Percentiles rank a stretch among this genome's conserved stretches.
These are phyloP conservation scores for Diaporthe sp. DNA, from an alignment of 2,329 filamentous ascomycete genomes.

Conservation along the genomic window DNA sequence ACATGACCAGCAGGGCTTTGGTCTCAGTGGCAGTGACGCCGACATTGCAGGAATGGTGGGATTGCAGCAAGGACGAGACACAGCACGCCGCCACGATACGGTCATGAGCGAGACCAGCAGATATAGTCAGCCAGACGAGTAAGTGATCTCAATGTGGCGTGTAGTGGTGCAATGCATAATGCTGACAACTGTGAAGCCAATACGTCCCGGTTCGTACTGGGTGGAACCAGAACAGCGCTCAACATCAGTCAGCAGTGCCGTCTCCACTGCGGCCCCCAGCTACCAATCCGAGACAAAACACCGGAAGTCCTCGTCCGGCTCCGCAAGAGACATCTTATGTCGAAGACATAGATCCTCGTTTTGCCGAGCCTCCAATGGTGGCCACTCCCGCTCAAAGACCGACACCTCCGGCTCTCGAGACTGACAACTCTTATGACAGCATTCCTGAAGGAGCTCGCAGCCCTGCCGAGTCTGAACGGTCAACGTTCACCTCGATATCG, in stretches of 20 bases:
- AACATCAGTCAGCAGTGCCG: slow-evolving; percentile 51
- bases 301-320: slow-evolving; percentile 48
- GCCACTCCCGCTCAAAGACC: slow-evolving; percentile 43
- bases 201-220: slow-evolving; percentile 66
- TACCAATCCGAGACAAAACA: slow-evolving; percentile 48
- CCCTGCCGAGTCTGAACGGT: slow-evolving; percentile 81
- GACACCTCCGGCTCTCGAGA: slow-evolving; percentile 43
- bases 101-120: slow-evolving; percentile 75
- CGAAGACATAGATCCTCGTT: slow-evolving; percentile 92
- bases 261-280: slow-evolving; percentile 35
- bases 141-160: slow-evolving; percentile 51
- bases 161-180: background rate
- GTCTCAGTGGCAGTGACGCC: slow-evolving; percentile 71
- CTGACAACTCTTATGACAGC: slow-evolving; percentile 46
- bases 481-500: slow-evolving; percentile 89
- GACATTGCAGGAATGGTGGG: slow-evolving; percentile 80
- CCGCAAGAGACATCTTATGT: slow-evolving; percentile 37
- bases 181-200: slow-evolving; percentile 46
- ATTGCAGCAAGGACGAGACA: slow-evolving; percentile 44
- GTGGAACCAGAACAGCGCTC: slow-evolving; percentile 63
- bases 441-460: slow-evolving; percentile 66
- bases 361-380: slow-evolving; percentile 63
- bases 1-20: slow-evolving; percentile 53
- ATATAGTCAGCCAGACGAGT: slow-evolving; percentile 77
- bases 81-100: slow-evolving; percentile 56